Base-by-base conservation (phyloP, 2,329 filamentous ascomycete species). In the Cercospora brassicicola region DNA sequence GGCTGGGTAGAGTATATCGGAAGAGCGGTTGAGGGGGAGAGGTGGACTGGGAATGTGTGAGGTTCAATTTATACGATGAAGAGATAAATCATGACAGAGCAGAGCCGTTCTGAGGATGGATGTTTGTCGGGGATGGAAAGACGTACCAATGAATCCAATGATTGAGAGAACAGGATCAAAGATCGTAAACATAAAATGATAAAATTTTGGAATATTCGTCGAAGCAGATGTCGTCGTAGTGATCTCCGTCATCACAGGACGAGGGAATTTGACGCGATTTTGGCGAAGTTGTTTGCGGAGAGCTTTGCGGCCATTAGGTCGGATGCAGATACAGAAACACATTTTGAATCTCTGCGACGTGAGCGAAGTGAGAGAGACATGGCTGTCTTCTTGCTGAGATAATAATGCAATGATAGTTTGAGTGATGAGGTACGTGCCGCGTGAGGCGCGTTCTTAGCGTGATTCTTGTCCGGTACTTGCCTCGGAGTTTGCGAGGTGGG, bases 311-410 rank as follows among this genome's bases (percentile, higher is more conserved):
- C n/a, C 30, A 13, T 55, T 18, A 7, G 26, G 42, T 2, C 45
- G 45, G 5, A 63, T 63, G 18, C 60, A 55, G 60, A 63, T 63
- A 45, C 60, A 63, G 28, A 63, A 31, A 23, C 60, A 63, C 59
- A 62, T 62, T 20, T 20, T 20, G 18, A 20, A 20, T 20, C 18
- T 20, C 18, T 20, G 18, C 18, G 18, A 20, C 18, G 18, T 20
- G 18, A 20, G 18, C 18, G 18, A 20, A 20, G 18, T 20, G 18
- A 20, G 18, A 20, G 18, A 20, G 18, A 20, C 18, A 20, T 20
- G 18, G 18, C 18, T 20, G 18, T 20, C 18, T 20, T 20, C 18
- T 20, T 20, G 18, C 18, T 20, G 18, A 20, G 18, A 20, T 20
- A 20, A 20, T 20, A 20, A 20, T 20, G 18, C 18, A 20, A 20